Base-by-base conservation (phyloP, 768 basidiomycete species). In the Paxillus involutus region DNA sequence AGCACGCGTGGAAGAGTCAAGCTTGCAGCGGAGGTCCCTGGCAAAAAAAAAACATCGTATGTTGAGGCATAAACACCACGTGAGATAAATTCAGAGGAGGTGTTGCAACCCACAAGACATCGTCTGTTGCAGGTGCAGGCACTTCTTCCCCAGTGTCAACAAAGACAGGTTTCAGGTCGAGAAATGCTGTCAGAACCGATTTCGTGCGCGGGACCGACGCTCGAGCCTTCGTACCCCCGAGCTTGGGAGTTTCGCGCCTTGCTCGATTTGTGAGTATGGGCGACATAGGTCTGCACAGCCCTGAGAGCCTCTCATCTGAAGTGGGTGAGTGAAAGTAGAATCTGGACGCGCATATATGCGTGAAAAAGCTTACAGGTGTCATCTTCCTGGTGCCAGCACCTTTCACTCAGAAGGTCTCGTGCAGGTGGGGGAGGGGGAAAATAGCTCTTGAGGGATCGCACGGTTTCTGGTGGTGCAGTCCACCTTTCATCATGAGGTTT, bases 261-360 rank as follows among this genome's bases (percentile, higher is more conserved):
- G 84, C 77, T 14, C 72, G 71, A 35, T 71, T 69, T 42, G 83
- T 79, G 44, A 68, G 67, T 12, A 81, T 59, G 11, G 81, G 77
- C 10, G 75, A 71, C 54, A 80, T 63, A 6, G 73, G 77, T 51
- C 75, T 72, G 47, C 63, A 66, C 3, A 62, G 46, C 4, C 61
- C 58, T 19, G 59, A 58, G 33, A 64, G n/a, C 16, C 46, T 58
- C 44, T 60, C 45, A 40, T 68, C 76, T 77, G 40, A 13, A 44
- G 16, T 40, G 37, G 13, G 24, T 45, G 37, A 37, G 44, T 17
- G 44, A 53, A 47, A 8, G 19, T 6, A 43, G 9, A 14, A 24
- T 55, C 42, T 55, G 49, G 43, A 47, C 32, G 40, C 19, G 56
- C 53, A 19, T 68, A 39, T 61, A 67, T 59, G 59, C 63, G 47